phyloP scores from a whole-genome alignment of 352 stramenopile genomes.

The Globisporangium heterothallicum region DNA sequence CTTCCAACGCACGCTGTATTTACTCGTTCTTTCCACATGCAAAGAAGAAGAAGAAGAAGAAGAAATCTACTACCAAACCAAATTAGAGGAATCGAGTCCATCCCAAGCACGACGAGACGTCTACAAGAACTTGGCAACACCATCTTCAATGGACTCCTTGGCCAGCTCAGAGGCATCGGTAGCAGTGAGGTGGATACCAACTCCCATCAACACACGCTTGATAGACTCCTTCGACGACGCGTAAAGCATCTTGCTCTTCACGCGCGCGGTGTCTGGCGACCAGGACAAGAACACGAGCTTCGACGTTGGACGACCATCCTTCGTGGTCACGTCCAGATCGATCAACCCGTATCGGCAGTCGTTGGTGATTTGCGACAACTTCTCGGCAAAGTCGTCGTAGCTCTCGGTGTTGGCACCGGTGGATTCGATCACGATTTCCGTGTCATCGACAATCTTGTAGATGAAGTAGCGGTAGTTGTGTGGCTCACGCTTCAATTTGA shows the following conservation, averaged over 20 bases:
- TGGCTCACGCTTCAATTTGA: constrained; percentile 92
- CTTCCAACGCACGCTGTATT: neutral
- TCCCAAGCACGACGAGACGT: constrained; percentile 8
- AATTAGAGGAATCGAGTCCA: neutral
- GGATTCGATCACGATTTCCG: constrained; percentile 92
- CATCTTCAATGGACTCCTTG: constrained; percentile 72
- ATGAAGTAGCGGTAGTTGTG: constrained; percentile 94
- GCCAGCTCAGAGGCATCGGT: constrained; percentile 89
- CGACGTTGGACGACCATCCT: constrained; percentile 83
- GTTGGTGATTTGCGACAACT: constrained; percentile 65
- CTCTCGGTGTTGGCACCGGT: constrained; percentile 66
- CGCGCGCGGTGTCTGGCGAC: constrained; percentile 90
- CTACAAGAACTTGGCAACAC: constrained; percentile 88
- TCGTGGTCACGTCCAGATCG: constrained; percentile 86
- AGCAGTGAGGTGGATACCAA: constrained; percentile 94
- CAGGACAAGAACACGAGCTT: constrained; percentile 92
- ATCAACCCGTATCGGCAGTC: constrained; percentile 88
- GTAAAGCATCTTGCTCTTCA: constrained; percentile 97
- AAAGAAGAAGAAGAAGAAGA: constrained; percentile 1
- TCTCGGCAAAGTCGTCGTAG: constrained; percentile 86
- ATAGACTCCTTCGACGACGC: constrained; percentile 92
- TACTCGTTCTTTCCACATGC: constrained; percentile 4
- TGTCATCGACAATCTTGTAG: constrained; percentile 93
- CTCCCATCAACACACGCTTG: constrained; percentile 91
- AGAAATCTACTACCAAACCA: constrained; percentile 18